These are phyloP conservation scores for Phytophthora multivora DNA, from an alignment of 352 stramenopile genomes.

Conservation along the genomic window DNA sequence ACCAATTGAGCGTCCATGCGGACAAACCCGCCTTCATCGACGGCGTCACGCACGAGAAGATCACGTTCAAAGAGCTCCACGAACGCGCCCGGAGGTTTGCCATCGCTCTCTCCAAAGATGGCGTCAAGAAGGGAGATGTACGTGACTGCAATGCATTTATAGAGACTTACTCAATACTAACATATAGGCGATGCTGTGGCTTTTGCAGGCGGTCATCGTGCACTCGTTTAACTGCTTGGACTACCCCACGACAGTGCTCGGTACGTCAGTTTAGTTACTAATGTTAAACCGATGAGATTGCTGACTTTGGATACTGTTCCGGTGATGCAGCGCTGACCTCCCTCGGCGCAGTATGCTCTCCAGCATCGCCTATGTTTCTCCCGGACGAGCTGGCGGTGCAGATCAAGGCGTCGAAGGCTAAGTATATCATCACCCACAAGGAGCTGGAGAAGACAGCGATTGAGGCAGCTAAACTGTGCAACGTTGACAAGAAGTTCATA, in stretches of 20 bases:
- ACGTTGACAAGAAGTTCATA: slow-evolving; percentile 39
- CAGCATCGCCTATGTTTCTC: slow-evolving; percentile 63
- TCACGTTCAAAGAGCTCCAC: slow-evolving; percentile 57
- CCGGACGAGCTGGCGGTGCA: slow-evolving; percentile 55
- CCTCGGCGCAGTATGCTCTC: slow-evolving; percentile 59
- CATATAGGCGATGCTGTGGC: not conserved
- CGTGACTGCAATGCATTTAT: not conserved
- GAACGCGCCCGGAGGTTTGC: slow-evolving; percentile 44
- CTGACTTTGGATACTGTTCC: slow-evolving; percentile 2
- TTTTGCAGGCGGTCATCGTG: slow-evolving; percentile 50
- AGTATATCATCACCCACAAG: slow-evolving; percentile 61
- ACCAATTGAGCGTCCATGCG: slow-evolving; percentile 37
- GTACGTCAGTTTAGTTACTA: slow-evolving; percentile 28
- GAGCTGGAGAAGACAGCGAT: slow-evolving; percentile 50
- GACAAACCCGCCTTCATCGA: slow-evolving; percentile 60
- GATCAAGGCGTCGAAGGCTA: slow-evolving; percentile 48
- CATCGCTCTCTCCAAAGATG: slow-evolving; percentile 45
- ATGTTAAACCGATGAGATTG: slow-evolving; percentile 7
- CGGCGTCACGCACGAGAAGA: slow-evolving; percentile 51
- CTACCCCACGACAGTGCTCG: slow-evolving; percentile 57
- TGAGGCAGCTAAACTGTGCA: slow-evolving; percentile 39
- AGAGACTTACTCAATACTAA: not conserved
- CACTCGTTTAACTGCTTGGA: slow-evolving; percentile 79
- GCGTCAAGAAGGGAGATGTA: slow-evolving; percentile 57
- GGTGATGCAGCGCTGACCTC: slow-evolving; percentile 44